A percentile compares a stretch with the other conserved stretches of the same genome.
Evolutionary conservation across 805 yeast genomes (phyloP).

Genomic region (Zygosaccharomyces bailii): DNA sequence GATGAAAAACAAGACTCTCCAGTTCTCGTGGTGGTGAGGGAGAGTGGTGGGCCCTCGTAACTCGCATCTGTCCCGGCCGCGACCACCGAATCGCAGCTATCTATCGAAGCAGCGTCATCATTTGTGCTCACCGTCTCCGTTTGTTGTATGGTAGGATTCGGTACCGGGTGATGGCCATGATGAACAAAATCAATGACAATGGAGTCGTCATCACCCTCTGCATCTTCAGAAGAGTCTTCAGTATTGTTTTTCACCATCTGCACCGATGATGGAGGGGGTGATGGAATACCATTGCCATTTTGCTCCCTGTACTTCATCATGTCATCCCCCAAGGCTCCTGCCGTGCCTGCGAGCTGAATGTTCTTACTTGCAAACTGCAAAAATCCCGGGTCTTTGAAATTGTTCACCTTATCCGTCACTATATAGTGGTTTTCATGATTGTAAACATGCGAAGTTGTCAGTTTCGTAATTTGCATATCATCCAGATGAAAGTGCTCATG

Average conservation of each 20-base stretch:
- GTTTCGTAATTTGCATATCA: conserved; percentile 31
- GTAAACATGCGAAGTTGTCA: conserved; percentile 30
- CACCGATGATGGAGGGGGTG: not conserved
- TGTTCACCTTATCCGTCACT: conserved; percentile 30
- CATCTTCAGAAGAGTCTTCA: conserved; percentile 10
- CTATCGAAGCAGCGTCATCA: conserved; percentile 26
- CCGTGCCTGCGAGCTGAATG: not conserved
- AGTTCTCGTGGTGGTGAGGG: conserved; percentile 17
- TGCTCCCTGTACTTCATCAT: conserved; percentile 11
- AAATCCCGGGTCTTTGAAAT: conserved; percentile 31
- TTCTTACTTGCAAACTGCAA: conserved; percentile 21
- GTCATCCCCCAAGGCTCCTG: conserved; percentile 1
- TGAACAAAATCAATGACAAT: conserved; percentile 27
- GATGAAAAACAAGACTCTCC: conserved; percentile 14
- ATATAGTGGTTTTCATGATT: conserved; percentile 36
- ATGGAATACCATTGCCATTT: conserved; percentile 1
- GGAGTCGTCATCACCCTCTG: conserved; percentile 19
- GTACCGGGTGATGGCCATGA: conserved; percentile 7
- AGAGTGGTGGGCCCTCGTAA: conserved; percentile 19
- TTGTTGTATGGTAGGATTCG: not conserved
- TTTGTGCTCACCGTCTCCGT: not conserved
- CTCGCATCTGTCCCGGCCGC: conserved; percentile 10
- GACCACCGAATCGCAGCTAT: conserved; percentile 18
- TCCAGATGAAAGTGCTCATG: conserved; percentile 33
- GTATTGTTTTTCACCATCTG: not conserved